Conservation (phyloP, 2,329 filamentous ascomycete genomes). For the Anisogramma anomala region DNA sequence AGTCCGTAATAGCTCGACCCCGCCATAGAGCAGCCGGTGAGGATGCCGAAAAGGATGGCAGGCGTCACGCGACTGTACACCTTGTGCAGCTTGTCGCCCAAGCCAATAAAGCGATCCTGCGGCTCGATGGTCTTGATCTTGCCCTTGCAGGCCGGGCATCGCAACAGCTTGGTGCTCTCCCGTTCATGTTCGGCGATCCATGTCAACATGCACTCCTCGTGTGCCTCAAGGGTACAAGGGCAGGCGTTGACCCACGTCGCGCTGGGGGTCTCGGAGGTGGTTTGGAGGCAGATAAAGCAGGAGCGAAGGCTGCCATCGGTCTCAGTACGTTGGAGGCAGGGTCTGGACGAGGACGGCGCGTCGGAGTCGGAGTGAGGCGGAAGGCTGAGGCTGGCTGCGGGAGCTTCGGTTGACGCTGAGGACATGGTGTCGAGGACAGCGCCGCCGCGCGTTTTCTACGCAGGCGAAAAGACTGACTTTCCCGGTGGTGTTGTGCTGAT, state of each 20-base stretch:
- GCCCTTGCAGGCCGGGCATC: conserved; percentile 83
- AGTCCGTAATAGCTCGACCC: conserved; percentile 43
- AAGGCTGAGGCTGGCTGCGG: conserved; percentile 1
- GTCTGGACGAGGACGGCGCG: background rate
- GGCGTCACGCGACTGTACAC: conserved; percentile 44
- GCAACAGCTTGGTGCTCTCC: conserved; percentile 51
- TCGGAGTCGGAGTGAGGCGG: background rate
- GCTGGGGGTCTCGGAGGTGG: conserved; percentile 37
- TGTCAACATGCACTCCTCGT: conserved; percentile 78
- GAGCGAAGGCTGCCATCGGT: conserved; percentile 24
- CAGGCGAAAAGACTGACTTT: no score
- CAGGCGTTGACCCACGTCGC: conserved; percentile 75
- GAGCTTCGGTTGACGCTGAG: conserved; percentile 1
- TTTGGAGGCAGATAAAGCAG: conserved; percentile 55
- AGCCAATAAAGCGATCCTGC: conserved; percentile 58
- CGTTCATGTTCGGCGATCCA: conserved; percentile 88
- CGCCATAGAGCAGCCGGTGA: conserved; percentile 38
- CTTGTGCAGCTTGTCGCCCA: conserved; percentile 48
- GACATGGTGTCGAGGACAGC: background rate
- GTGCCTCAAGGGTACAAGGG: conserved; percentile 78
- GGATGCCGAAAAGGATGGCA: conserved; percentile 52
- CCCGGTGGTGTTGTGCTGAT: no score
- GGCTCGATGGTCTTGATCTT: conserved; percentile 67
- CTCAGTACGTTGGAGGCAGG: conserved; percentile 8
- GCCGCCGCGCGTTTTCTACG: background rate